Percentiles rank a stretch among this genome's conserved stretches.
phyloP scores from a whole-genome alignment of 139 green algal species.

The Protoeuglena noctilucae region DNA sequence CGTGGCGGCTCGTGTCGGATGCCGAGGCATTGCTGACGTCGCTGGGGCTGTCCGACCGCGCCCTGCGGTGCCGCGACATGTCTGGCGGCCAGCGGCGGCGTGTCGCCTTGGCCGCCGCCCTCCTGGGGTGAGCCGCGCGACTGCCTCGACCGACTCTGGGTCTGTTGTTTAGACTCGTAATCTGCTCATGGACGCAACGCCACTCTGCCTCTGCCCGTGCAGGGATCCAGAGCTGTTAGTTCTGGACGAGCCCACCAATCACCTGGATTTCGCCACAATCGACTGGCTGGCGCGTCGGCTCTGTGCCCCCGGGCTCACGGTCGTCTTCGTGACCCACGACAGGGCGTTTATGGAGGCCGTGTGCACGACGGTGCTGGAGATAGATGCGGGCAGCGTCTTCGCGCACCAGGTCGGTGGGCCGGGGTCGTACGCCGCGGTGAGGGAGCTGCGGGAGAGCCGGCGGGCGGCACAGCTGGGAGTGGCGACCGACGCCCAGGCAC shows the following conservation, averaged over 20 bases:
- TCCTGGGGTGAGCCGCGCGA: conserved; percentile 35
- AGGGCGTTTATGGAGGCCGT: conserved; percentile 43
- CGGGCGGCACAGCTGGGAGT: conserved; percentile 30
- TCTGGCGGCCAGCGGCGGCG: conserved; percentile 47
- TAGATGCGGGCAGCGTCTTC: conserved; percentile 36
- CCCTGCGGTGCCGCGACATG: conserved; percentile 14
- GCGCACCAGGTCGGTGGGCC: conserved; percentile 41
- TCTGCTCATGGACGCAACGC: no score
- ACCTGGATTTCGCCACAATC: conserved; percentile 38
- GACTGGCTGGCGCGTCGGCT: conserved; percentile 53
- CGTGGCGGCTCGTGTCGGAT: conserved; percentile 33
- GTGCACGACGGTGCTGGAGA: conserved; percentile 51
- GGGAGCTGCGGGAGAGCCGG: conserved; percentile 29
- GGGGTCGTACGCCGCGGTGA: conserved; percentile 33
- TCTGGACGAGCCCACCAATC: conserved; percentile 61
- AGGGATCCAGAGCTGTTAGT: conserved; percentile 57
- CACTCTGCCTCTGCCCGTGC: no score
- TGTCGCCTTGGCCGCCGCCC: conserved; percentile 45
- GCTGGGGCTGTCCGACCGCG: conserved; percentile 25
- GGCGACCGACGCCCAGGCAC: conserved; percentile 32
- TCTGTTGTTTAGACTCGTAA: no score
- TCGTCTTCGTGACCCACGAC: conserved; percentile 66
- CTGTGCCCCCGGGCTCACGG: conserved; percentile 16
- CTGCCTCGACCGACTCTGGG: no score
- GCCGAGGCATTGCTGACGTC: conserved; percentile 29